Evolutionary conservation across 345 rosid species (phyloP).

Genomic region (Trapa incisa): DNA sequence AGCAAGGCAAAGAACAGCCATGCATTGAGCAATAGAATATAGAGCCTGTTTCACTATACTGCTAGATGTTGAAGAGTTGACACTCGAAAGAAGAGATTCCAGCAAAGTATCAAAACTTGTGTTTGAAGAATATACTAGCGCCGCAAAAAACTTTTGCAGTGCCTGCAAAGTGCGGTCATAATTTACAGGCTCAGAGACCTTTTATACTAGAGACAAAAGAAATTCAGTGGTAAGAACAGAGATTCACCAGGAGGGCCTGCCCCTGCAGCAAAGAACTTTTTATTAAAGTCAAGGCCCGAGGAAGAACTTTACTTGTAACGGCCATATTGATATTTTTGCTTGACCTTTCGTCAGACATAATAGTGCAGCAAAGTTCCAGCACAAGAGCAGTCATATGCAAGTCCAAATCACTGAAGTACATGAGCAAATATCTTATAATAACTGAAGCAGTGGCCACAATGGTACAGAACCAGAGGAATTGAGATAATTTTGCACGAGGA

Average conservation of each 20-base stretch:
- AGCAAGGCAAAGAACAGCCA: constrained; percentile 93
- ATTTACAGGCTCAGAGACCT: constrained; percentile 3
- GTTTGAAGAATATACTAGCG: constrained; percentile 72
- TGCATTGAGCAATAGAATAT: constrained; percentile 92
- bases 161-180: constrained; percentile 45
- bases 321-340: constrained; percentile 67
- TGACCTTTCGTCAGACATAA: constrained; percentile 85
- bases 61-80: constrained; percentile 83
- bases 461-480: neutral
- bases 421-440: constrained; percentile 13
- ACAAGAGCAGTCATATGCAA: constrained; percentile 99
- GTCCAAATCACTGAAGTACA: constrained; percentile 71
- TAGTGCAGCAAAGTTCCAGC: constrained; percentile 96
- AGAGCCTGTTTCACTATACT: constrained; percentile 94
- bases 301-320: constrained; percentile 89
- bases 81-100: constrained; percentile 87
- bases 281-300: constrained; percentile 73
- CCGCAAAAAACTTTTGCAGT: constrained; percentile 73
- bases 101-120: constrained; percentile 80
- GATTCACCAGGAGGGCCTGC: constrained; percentile 84
- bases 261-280: constrained; percentile 98
- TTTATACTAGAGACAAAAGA: constrained; percentile 11
- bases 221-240: constrained; percentile 5
- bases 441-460: neutral
- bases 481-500: neutral